These are phyloP conservation scores for Fusarium liriodendri DNA, from an alignment of 2,329 filamentous ascomycete species.

Conservation along the genomic window DNA sequence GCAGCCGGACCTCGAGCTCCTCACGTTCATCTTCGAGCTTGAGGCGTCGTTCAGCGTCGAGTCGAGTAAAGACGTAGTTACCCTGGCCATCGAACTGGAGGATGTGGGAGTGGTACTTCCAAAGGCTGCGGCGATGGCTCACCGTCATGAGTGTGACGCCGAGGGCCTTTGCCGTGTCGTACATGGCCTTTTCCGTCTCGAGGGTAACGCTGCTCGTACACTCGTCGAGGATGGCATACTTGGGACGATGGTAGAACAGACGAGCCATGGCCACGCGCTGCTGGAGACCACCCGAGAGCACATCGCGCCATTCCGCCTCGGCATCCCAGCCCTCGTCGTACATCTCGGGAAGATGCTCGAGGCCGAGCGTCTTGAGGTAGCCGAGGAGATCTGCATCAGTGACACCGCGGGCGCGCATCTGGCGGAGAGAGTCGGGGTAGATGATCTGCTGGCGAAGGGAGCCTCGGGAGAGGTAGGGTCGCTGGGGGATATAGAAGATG, in stretches of 20 bases:
- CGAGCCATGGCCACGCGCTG: conserved; percentile 97
- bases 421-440: conserved; percentile 89
- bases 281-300: conserved; percentile 90
- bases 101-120: conserved; percentile 96
- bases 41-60: conserved; percentile 89
- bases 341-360: conserved; percentile 83
- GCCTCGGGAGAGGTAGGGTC: conserved; percentile 91
- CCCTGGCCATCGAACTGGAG: conserved; percentile 97
- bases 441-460: conserved; percentile 97
- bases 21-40: conserved; percentile 96
- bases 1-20: conserved; percentile 85
- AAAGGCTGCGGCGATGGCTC: conserved; percentile 88
- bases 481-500: conserved; percentile 98
- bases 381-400: conserved; percentile 83
- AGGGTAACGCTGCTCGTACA: conserved; percentile 96
- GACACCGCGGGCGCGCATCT: conserved; percentile 86
- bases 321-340: conserved; percentile 87
- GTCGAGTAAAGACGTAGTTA: conserved; percentile 85
- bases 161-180: conserved; percentile 91
- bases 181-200: conserved; percentile 95
- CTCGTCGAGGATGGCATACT: conserved; percentile 96
- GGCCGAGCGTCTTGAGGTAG: conserved; percentile 82
- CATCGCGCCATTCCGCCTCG: conserved; percentile 96
- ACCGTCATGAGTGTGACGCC: conserved; percentile 98
- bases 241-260: conserved; percentile 90